Evolutionary conservation across 768 basidiomycete genomes (phyloP), one percentile per base, ranked within the genome.

Genomic region (Amanita molliuscula): DNA sequence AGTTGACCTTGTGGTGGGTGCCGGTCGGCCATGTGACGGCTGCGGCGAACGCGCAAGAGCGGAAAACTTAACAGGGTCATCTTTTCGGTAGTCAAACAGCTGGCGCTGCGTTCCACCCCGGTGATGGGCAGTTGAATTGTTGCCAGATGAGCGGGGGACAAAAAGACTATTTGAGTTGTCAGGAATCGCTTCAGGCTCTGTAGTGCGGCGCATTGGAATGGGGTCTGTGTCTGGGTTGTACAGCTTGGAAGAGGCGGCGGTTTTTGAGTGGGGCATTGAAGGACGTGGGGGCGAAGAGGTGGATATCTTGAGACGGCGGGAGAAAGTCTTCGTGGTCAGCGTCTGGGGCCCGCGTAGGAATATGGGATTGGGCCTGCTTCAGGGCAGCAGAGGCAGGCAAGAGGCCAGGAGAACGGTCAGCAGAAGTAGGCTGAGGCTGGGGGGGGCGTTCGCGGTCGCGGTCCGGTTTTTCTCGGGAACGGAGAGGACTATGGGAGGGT

Each of bases 61-160:
- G 34, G 79, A 70, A 65, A 98, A 98, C 9, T 85, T 78, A 28
- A 92, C 78, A 0, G 96, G 91, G 62, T 98, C 90, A 62, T 98
- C 88, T 59, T 89, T 82, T 34, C 88, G 76, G 52, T 88, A 89
- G 61, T 98, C 92, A 51, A 92, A 94, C 0, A 96, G 77, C 53
- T 85, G 86, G 36, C 81, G 68, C 21, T 45, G 45, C 10, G 31
- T 6, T 6, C 73, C 60, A n/a, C 65, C 64, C 16, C 63, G 52
- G 23, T 60, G 59, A 49, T 59, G 56, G 10, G 35, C 10, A 18
- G 50, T 7, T 21, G 35, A 5, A 41, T 21, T 29, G 21, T 51
- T 51, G 10, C 31, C 61, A 9, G 65, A 55, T 29, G 65, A 44
- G 33, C 63, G 58, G 16, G 64, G 64, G 28, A 62, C 53, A 25